Evolutionary conservation across 257 asterid genomes (phyloP).

Genomic region (Catharanthus roseus): DNA sequence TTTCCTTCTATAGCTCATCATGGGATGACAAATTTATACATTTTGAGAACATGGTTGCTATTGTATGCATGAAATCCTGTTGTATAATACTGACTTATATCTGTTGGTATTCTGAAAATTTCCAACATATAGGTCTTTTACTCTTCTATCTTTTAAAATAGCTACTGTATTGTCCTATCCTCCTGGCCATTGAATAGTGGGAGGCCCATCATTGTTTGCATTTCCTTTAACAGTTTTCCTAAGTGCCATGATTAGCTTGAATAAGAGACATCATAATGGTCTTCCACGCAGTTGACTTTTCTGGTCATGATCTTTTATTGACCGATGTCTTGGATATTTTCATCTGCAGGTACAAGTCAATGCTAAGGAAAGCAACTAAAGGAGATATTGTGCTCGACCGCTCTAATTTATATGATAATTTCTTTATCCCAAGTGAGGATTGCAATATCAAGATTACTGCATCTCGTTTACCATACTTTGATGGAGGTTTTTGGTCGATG

Average conservation of each 20-base stretch:
- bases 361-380: constrained; percentile 51
- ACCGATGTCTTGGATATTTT: constrained; percentile 5
- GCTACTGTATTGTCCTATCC: neutral
- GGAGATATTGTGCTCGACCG: constrained; percentile 50
- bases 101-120: neutral
- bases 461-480: constrained; percentile 69
- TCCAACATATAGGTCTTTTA: neutral
- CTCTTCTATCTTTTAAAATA: neutral
- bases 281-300: neutral
- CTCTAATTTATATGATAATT: constrained; percentile 52
- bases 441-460: constrained; percentile 51
- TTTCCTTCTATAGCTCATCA: constrained; percentile 1
- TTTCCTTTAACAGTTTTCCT: neutral
- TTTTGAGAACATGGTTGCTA: neutral
- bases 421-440: constrained; percentile 45
- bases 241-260: constrained; percentile 6
- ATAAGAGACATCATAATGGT: neutral
- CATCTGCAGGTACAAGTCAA: constrained; percentile 53
- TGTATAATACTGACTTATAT: neutral
- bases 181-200: neutral
- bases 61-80: neutral
- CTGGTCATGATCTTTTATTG: neutral
- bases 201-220: neutral
- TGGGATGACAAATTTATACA: neutral
- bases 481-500: constrained; percentile 65